Base-by-base conservation (phyloP, 2,329 filamentous ascomycete genomes). In the Didymella lethalis region DNA sequence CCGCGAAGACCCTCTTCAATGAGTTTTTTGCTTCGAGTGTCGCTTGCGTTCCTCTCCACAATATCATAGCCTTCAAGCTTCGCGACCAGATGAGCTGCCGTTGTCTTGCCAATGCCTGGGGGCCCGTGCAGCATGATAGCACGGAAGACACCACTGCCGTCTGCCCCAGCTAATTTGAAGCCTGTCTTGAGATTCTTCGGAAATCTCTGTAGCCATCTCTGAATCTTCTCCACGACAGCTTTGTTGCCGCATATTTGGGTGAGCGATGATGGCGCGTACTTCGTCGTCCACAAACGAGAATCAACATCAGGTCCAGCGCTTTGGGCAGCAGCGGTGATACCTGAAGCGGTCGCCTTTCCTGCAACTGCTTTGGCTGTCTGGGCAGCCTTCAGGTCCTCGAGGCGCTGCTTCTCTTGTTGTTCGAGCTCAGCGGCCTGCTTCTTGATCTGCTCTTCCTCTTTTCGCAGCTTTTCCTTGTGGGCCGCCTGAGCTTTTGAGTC, bases 211-310 rank as follows among this genome's bases (percentile, higher is more conserved):
- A 99, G 83, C 95, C 95, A 99, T 28, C 80, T 83, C 72, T 96
- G 92, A 11, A 99, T 89, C 74, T 90, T 96, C 73, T 98, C 93
- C 0, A 99, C 94, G 29, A 89, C 86, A 1, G 81, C 84, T 77
- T 98, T 98, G 79, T 99, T 99, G 64, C 95, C 95, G 75, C 94
- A 98, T 47, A 99, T 97, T 74, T 97, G 93, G 57, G 80, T 90
- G 43, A 96, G 82, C 54, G 90, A 85, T 1, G 90, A 91, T 2
- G 95, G 95, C 0, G 95, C 95, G 77, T 99, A 98, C 70, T 97
- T 98, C 44, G 90, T 91, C 1, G 95, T 99, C 90, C 95, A 96
- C 2, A 99, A 83, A 25, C 75, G 70, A 44, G 67, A 72, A 49
- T 78, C 75, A 0, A 73, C 68, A 4, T 57, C 58, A 5, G 72